phyloP scores from a whole-genome alignment of 2,329 filamentous ascomycete species.

The Dactylonectria macrodidyma region DNA sequence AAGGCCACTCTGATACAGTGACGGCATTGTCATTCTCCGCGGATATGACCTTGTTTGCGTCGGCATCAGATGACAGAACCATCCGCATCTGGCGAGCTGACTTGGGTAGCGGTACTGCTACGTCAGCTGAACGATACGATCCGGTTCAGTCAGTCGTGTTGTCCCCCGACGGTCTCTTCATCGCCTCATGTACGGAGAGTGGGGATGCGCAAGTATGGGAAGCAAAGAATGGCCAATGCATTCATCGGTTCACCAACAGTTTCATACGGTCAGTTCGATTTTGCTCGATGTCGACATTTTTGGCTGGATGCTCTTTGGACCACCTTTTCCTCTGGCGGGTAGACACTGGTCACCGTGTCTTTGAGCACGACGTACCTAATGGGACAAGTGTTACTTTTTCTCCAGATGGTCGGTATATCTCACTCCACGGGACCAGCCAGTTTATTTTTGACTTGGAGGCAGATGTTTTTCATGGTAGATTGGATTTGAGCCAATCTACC shows the following conservation, averaged over 20 bases:
- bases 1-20: background rate
- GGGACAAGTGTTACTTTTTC: background rate
- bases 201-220: background rate
- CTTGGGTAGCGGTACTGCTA: background rate
- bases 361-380: background rate
- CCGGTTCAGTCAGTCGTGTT: background rate
- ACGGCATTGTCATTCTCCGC: background rate
- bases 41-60: slow-evolving; percentile 2
- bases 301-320: background rate
- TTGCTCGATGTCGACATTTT: background rate
- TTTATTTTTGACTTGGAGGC: background rate
- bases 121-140: background rate
- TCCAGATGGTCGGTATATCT: background rate
- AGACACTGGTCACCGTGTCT: background rate
- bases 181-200: background rate
- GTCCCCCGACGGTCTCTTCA: background rate
- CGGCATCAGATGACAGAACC: background rate
- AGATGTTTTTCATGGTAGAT: background rate
- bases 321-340: background rate
- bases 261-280: background rate
- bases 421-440: background rate
- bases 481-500: background rate
- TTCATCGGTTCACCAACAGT: background rate
- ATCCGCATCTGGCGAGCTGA: slow-evolving; percentile 6
- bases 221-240: background rate